phyloP scores from a whole-genome alignment of 2,329 filamentous ascomycete genomes.

The Monilinia fructigena region DNA sequence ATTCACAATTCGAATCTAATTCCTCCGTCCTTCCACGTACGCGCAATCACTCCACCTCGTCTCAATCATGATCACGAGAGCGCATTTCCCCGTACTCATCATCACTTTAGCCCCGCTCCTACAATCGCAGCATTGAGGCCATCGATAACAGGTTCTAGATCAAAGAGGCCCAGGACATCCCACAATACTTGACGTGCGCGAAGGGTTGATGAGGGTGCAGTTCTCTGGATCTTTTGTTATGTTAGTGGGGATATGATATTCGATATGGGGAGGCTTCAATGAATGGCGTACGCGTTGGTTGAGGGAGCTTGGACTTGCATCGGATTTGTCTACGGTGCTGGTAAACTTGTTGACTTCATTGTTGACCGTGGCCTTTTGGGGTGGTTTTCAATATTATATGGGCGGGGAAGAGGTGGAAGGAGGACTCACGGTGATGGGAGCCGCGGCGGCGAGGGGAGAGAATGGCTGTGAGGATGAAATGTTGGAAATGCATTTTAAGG shows the following conservation, averaged over 20 bases:
- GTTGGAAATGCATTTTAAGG: conserved; percentile 1
- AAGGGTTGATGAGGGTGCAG: neutral
- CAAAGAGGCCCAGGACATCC: neutral
- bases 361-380: neutral
- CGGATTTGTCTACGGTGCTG: neutral
- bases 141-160: neutral
- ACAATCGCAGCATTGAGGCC: neutral
- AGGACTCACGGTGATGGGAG: neutral
- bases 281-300: neutral
- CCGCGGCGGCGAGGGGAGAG: neutral
- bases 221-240: neutral
- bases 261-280: no score
- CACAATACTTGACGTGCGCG: neutral
- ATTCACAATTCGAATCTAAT: neutral
- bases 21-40: neutral
- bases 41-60: neutral
- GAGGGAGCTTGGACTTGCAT: neutral
- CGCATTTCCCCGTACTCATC: neutral
- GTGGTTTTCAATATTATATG: neutral
- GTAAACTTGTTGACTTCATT: neutral
- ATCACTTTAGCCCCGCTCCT: neutral
- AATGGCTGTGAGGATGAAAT: neutral
- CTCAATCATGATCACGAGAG: neutral
- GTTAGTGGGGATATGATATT: neutral
- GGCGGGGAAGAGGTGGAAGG: no score